A percentile compares a stretch with the other conserved stretches of the same genome.
These are phyloP conservation scores for Trichophyton rubrum DNA, from an alignment of 2,329 filamentous ascomycete species.

Conservation along the genomic window DNA sequence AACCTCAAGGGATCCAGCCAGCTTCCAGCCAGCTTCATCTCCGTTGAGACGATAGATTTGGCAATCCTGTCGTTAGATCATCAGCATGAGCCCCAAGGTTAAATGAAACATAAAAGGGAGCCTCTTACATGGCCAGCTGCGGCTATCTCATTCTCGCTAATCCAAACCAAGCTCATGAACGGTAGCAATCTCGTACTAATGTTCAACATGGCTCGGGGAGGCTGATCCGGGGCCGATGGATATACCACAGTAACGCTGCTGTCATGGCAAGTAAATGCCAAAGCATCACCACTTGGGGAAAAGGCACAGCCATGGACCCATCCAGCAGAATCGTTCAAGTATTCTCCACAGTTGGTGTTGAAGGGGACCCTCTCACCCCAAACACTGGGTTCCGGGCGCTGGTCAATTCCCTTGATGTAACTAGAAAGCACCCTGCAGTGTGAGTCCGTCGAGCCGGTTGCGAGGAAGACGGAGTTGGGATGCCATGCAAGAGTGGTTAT, in stretches of 20 bases:
- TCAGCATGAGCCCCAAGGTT: neutral
- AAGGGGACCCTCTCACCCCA: slow-evolving; percentile 96
- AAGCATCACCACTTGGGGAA: slow-evolving; percentile 80
- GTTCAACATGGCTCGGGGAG: slow-evolving; percentile 78
- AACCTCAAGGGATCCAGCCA: slow-evolving; percentile 66
- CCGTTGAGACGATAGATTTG: slow-evolving; percentile 86
- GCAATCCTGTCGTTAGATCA: slow-evolving; percentile 40
- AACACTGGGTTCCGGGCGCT: slow-evolving; percentile 67
- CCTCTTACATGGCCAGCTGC: slow-evolving; percentile 67
- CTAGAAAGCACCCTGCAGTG: slow-evolving; percentile 89
- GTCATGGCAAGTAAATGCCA: slow-evolving; percentile 90
- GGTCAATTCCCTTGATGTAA: slow-evolving; percentile 92
- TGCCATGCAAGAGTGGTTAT: slow-evolving; percentile 95
- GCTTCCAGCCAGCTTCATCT: slow-evolving; percentile 65
- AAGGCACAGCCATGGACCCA: slow-evolving; percentile 94
- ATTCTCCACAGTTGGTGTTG: slow-evolving; percentile 97
- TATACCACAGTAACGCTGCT: slow-evolving; percentile 96
- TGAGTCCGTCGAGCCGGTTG: slow-evolving; percentile 91
- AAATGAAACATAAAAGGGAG: neutral
- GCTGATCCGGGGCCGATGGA: slow-evolving; percentile 78
- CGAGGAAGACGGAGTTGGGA: slow-evolving; percentile 89
- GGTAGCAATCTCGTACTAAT: slow-evolving; percentile 82
- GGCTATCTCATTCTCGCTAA: slow-evolving; percentile 80
- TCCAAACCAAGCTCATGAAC: slow-evolving; percentile 90
- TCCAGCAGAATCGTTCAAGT: slow-evolving; percentile 85